These are phyloP conservation scores for Paracoccidioides lutzii DNA, from an alignment of 2,329 filamentous ascomycete genomes.

Conservation along the genomic window DNA sequence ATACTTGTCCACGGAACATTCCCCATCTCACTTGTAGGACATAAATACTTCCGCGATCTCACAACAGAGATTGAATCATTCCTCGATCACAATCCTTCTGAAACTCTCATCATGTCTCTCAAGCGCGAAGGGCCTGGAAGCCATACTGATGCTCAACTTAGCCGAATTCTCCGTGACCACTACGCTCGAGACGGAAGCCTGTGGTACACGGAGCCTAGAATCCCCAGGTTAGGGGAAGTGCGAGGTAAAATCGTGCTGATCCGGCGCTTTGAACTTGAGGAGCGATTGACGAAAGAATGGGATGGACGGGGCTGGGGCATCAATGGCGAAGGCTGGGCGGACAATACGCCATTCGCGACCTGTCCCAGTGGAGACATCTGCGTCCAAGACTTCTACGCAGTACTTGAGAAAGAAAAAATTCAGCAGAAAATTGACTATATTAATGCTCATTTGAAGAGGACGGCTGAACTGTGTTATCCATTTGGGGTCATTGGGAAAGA, in stretches of 20 bases:
- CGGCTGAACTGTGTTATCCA: constrained; percentile 40
- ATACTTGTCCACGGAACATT: constrained; percentile 83
- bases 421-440: constrained; percentile 65
- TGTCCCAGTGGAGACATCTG: constrained; percentile 60
- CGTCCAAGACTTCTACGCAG: constrained; percentile 91
- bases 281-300: constrained; percentile 31
- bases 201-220: constrained; percentile 68
- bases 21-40: constrained; percentile 70
- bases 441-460: constrained; percentile 62
- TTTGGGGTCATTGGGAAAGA: constrained; percentile 18
- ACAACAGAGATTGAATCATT: constrained; percentile 61
- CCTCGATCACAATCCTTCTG: constrained; percentile 61
- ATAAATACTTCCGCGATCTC: constrained; percentile 64
- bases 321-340: constrained; percentile 58
- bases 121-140: constrained; percentile 84
- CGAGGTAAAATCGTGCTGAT: constrained; percentile 75
- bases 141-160: constrained; percentile 66
- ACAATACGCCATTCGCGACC: constrained; percentile 69
- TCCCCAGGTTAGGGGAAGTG: constrained; percentile 66
- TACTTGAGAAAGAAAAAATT: constrained; percentile 62
- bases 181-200: constrained; percentile 47
- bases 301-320: constrained; percentile 44
- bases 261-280: constrained; percentile 60
- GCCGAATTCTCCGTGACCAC: constrained; percentile 56
- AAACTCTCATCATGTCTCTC: constrained; percentile 72